Base-by-base conservation (phyloP, 192 early-diverging fungal species). In the Dimargaris cristalligena region DNA sequence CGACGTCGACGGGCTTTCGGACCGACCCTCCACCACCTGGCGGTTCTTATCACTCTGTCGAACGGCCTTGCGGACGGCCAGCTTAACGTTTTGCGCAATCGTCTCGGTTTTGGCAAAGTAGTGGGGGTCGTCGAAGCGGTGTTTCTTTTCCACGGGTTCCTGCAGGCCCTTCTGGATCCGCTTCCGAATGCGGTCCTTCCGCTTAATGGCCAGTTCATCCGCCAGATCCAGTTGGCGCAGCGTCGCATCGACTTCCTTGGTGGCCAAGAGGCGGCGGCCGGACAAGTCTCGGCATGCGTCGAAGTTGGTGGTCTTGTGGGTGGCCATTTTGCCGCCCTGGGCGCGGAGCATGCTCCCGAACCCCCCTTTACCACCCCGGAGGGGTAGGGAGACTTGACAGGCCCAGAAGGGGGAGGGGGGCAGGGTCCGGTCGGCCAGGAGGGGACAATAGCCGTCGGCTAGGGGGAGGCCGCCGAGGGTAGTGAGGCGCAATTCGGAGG, bases 291-390 rank as follows among this genome's bases (percentile, higher is more conserved):
- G 79, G 71, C 92, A 97, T 18, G 84, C 82, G 60, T 99, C 96
- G 54, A 80, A 88, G 68, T 92, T 92, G 25, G 86, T 91, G 1
- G 88, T 87, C 63, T 91, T 94, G 59, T 90, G 81, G 22, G 85
- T 77, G 32, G 82, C 75, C 88, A 90, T 93, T 34, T 83, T 79
- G 46, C 81, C 91, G 60, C 93, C 93, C 65, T 94, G 90, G 0
- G 91, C 88, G 63, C 92, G 80, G 62, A 99, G 71, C 76, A 89
- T 89, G 61, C 82, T 85, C 18, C 96, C 96, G 67, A 99, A 99
- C 22, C 96, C 96, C 41, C 96, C 96, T 59, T 94, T 94, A n/a
- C 92, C 92, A 29, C 92, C 92, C 3, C 67, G 60, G 20, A 91
- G 48, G 0, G 76, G 69, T 45, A 83, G 52, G 16, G 16, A 18